phyloP scores from a whole-genome alignment of 1,284 basidiomycete genomes.

The Malassezia pachydermatis region DNA sequence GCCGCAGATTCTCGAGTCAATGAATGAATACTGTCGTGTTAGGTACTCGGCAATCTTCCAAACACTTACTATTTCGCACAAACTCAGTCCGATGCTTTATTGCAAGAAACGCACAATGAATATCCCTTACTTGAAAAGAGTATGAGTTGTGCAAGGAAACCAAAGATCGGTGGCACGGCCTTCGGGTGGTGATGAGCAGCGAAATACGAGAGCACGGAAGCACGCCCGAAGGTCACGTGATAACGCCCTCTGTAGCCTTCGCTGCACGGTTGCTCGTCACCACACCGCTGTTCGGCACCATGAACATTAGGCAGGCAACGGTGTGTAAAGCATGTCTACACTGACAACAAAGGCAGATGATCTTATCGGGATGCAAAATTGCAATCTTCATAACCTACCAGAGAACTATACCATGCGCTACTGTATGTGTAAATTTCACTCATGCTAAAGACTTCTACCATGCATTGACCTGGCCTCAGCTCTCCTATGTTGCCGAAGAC shows the following conservation, averaged over 20 bases:
- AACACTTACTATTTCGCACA: no score
- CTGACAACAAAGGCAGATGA: constrained; percentile 32
- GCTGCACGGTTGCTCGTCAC: not conserved
- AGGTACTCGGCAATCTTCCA: no score
- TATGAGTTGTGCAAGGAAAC: no score
- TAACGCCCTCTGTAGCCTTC: no score
- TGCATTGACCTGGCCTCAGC: constrained; percentile 77
- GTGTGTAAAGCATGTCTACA: constrained; percentile 12
- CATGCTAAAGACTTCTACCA: constrained; percentile 69
- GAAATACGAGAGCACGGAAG: no score
- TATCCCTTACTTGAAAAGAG: no score
- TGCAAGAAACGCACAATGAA: no score
- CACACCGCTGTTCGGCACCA: constrained; percentile 2
- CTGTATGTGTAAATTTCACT: constrained; percentile 18
- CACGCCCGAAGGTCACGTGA: constrained; percentile 1
- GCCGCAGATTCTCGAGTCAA: no score
- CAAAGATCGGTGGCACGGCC: no score
- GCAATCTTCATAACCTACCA: constrained; percentile 46
- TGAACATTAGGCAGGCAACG: constrained; percentile 24
- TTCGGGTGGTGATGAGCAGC: no score
- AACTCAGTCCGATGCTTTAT: no score
- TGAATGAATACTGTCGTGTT: no score
- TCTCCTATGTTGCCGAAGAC: constrained; percentile 89
- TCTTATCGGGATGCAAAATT: constrained; percentile 44
- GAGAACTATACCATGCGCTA: constrained; percentile 48